These are phyloP conservation scores for Cyberlindnera meyerae DNA, from an alignment of 805 yeast species.

Conservation along the genomic window DNA sequence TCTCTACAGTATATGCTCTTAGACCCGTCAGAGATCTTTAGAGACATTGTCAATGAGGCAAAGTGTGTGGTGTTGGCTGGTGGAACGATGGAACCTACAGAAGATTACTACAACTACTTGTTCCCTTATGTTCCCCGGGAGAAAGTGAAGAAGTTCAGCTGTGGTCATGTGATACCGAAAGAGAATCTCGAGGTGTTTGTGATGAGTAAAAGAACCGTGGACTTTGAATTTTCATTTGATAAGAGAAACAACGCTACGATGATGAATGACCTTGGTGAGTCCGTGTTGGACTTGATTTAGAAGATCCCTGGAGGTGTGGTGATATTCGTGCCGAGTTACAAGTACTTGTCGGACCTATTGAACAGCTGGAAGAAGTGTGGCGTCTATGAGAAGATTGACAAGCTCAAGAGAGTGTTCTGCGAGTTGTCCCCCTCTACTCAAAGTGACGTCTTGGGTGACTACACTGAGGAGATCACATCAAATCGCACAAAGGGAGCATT, in stretches of 20 bases:
- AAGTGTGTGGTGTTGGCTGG: slow-evolving; percentile 80
- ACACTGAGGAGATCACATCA: slow-evolving; percentile 37
- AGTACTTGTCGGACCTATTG: slow-evolving; percentile 52
- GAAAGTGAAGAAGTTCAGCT: slow-evolving; percentile 51
- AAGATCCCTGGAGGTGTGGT: slow-evolving; percentile 73
- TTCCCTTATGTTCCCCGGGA: slow-evolving; percentile 50
- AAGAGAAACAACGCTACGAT: slow-evolving; percentile 45
- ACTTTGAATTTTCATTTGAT: slow-evolving; percentile 65
- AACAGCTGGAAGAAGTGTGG: slow-evolving; percentile 44
- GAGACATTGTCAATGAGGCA: slow-evolving; percentile 57
- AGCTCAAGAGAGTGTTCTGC: slow-evolving; percentile 43
- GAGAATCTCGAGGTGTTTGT: slow-evolving; percentile 60
- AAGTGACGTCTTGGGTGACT: slow-evolving; percentile 44
- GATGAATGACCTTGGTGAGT: slow-evolving; percentile 46
- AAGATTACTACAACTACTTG: slow-evolving; percentile 62
- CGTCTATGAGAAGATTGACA: slow-evolving; percentile 31
- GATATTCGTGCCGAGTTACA: slow-evolving; percentile 80
- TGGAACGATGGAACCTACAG: slow-evolving; percentile 89
- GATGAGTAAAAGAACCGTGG: slow-evolving; percentile 27
- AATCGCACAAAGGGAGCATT: slow-evolving; percentile 62
- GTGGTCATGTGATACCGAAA: slow-evolving; percentile 81
- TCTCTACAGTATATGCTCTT: slow-evolving; percentile 64
- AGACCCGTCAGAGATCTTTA: slow-evolving; percentile 72
- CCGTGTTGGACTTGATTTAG: slow-evolving; percentile 38
- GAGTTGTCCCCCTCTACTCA: slow-evolving; percentile 65